Percentiles rank a stretch among this genome's conserved stretches.
These are phyloP conservation scores for Hymenoscyphus linearis DNA, from an alignment of 2,329 filamentous ascomycete genomes.

Conservation along the genomic window DNA sequence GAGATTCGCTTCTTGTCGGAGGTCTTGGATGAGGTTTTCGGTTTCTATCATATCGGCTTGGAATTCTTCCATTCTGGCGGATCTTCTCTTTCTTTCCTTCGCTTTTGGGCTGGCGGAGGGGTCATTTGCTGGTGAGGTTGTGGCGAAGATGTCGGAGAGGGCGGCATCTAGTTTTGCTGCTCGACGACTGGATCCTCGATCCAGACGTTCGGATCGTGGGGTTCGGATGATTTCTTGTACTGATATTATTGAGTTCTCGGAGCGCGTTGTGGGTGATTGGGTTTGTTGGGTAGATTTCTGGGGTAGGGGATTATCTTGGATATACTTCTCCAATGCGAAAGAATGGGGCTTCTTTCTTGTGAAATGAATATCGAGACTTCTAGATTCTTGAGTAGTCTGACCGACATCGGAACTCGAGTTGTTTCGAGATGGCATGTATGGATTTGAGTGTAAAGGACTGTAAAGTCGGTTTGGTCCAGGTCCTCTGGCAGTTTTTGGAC, in stretches of 20 bases:
- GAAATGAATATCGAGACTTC: neutral
- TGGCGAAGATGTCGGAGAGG: constrained; percentile 1
- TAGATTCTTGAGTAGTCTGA: neutral
- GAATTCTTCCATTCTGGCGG: constrained; percentile 1
- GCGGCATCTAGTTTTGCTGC: constrained; percentile 5
- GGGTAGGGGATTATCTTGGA: neutral
- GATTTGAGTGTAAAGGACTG: constrained; percentile 5
- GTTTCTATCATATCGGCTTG: neutral
- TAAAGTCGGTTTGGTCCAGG: neutral
- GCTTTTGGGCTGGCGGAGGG: neutral
- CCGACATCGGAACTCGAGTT: neutral
- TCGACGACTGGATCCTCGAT: constrained; percentile 3
- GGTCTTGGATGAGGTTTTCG: constrained; percentile 2
- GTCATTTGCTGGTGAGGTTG: neutral
- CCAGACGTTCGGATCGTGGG: neutral
- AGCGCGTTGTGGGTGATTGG: neutral
- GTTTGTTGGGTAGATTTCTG: neutral
- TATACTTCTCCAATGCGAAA: constrained; percentile 4
- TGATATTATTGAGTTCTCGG: neutral
- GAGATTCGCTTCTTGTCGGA: constrained; percentile 3
- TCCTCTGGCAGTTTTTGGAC: neutral
- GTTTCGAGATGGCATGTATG: neutral
- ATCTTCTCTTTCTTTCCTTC: neutral
- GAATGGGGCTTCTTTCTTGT: neutral
- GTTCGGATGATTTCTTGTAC: neutral